A percentile compares a stretch with the other conserved stretches of the same genome.
These are phyloP conservation scores for Lachnellula hyalina DNA, from an alignment of 2,329 filamentous ascomycete species.

Conservation along the genomic window DNA sequence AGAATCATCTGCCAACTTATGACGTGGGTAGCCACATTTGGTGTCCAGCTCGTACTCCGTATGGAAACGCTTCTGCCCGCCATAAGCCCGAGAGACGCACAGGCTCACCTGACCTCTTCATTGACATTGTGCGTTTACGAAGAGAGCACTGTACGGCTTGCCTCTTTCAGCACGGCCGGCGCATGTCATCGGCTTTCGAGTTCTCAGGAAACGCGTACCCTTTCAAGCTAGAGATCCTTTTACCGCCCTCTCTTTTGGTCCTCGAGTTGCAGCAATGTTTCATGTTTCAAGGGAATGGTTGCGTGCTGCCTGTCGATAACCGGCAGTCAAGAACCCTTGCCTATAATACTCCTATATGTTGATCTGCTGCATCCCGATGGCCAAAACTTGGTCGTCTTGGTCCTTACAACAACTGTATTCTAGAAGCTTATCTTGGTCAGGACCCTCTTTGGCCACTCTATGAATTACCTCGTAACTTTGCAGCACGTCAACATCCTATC, in stretches of 20 bases:
- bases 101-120: conserved; percentile 5
- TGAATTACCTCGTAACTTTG: not conserved
- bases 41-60: not conserved
- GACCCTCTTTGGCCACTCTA: not conserved
- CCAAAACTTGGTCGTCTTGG: not conserved
- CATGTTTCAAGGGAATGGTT: not conserved
- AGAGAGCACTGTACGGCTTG: not conserved
- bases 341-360: conserved; percentile 3
- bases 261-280: not conserved
- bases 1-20: not conserved
- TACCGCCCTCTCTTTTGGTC: not conserved
- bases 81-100: conserved; percentile 6
- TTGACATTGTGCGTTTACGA: not conserved
- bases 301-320: conserved; percentile 2
- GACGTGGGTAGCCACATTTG: conserved; percentile 4
- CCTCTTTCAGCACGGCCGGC: not conserved
- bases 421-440: not conserved
- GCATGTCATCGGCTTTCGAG: conserved; percentile 6
- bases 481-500: conserved; percentile 10
- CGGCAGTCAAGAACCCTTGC: not conserved
- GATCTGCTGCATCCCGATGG: conserved; percentile 1
- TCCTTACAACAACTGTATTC: not conserved
- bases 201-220: not conserved
- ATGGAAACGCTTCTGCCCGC: conserved; percentile 8
- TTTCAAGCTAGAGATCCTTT: not conserved